A percentile compares a stretch with the other conserved stretches of the same genome.
These are phyloP conservation scores for Penicillium sp. DNA, from an alignment of 2,329 filamentous ascomycete genomes.

Conservation along the genomic window DNA sequence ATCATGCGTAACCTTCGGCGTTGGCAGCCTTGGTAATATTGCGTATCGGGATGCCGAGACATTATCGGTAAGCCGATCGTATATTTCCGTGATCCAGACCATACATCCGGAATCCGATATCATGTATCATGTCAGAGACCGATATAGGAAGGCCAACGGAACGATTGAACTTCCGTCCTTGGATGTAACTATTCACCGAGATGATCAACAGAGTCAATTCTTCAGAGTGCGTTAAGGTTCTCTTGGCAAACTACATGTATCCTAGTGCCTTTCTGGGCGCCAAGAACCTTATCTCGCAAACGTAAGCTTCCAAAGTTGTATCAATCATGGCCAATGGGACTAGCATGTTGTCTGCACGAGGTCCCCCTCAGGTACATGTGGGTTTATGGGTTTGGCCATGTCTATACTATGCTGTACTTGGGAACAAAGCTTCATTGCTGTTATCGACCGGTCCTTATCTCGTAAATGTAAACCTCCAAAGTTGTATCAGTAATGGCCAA, in stretches of 20 bases:
- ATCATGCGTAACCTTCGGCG: slow-evolving; percentile 16
- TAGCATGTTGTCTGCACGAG: neutral
- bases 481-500: neutral
- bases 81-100: no score
- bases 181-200: neutral
- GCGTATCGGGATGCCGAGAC: no score
- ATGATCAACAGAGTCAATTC: neutral
- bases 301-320: neutral
- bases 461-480: neutral
- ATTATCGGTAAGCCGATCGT: no score
- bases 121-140: neutral
- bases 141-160: neutral
- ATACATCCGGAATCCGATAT: no score
- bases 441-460: neutral
- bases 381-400: neutral
- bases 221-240: neutral
- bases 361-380: neutral
- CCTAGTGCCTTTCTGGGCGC: neutral
- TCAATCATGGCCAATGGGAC: neutral
- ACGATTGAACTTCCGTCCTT: neutral
- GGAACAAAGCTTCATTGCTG: neutral
- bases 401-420: neutral
- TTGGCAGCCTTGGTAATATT: neutral
- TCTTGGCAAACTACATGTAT: neutral
- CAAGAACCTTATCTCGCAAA: neutral